Conservation (phyloP, 495 filamentous ascomycete species). For the Lasiosphaeriaceae sp. region DNA sequence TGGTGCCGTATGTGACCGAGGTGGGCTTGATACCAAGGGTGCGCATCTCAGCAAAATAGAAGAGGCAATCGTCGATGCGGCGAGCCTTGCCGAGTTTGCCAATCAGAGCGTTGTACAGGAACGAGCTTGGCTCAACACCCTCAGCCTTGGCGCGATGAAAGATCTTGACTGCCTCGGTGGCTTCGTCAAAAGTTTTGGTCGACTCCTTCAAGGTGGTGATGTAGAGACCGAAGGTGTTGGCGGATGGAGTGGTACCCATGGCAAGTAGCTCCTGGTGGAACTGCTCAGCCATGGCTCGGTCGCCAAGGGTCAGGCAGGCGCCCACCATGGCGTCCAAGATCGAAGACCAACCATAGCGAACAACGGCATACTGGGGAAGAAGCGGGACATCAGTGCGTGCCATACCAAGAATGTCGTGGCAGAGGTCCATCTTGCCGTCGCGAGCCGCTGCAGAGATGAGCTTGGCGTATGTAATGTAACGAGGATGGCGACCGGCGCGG, state of each 20-base stretch:
- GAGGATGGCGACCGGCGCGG: conserved; percentile 82
- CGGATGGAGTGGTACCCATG: conserved; percentile 85
- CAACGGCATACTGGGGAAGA: conserved; percentile 72
- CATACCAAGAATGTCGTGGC: conserved; percentile 81
- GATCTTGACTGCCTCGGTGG: conserved; percentile 92
- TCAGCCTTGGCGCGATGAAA: conserved; percentile 92
- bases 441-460: conserved; percentile 87
- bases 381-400: conserved; percentile 83
- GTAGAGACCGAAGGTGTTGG: conserved; percentile 96
- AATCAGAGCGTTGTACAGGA: conserved; percentile 97
- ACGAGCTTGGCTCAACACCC: conserved; percentile 90
- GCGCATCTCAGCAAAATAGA: conserved; percentile 98
- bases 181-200: conserved; percentile 95
- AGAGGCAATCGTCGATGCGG: conserved; percentile 94
- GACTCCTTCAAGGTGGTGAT: conserved; percentile 97
- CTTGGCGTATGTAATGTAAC: conserved; percentile 94
- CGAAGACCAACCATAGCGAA: conserved; percentile 89
- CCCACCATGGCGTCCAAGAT: conserved; percentile 96
- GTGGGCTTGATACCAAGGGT: conserved; percentile 88
- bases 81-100: conserved; percentile 97
- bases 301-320: conserved; percentile 80
- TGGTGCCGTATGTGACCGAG: conserved; percentile 95
- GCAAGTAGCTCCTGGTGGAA: conserved; percentile 87
- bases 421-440: conserved; percentile 70
- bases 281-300: conserved; percentile 70